These are phyloP conservation scores for Talaromyces sp. DNA, from an alignment of 2,329 filamentous ascomycete species.

Conservation along the genomic window DNA sequence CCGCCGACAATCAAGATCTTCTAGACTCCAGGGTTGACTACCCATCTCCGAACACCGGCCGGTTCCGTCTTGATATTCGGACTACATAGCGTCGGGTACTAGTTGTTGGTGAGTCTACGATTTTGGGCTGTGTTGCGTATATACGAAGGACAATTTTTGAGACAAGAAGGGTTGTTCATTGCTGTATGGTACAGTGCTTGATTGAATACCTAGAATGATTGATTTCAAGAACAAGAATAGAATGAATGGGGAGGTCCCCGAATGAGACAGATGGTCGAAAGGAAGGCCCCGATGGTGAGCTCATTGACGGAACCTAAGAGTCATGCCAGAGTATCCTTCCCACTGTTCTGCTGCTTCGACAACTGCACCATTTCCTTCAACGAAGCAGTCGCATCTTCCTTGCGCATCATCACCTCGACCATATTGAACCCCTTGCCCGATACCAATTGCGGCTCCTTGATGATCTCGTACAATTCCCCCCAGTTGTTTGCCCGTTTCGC, in stretches of 20 bases:
- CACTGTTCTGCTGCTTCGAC: background rate
- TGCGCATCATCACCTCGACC: background rate
- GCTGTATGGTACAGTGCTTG: background rate
- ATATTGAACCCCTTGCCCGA: constrained; percentile 2
- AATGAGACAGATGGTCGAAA: background rate
- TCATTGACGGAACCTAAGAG: too few species aligned
- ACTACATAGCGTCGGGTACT: background rate
- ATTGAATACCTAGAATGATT: too few species aligned
- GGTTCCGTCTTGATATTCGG: background rate
- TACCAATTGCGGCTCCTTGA: background rate
- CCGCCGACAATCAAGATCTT: background rate
- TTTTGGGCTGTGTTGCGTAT: background rate
- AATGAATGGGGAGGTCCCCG: background rate
- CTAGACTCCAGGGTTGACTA: background rate
- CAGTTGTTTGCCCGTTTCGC: background rate
- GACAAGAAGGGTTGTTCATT: too few species aligned
- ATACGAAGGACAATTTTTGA: background rate
- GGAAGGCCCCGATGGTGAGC: too few species aligned
- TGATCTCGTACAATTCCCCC: background rate
- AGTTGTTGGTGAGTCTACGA: background rate
- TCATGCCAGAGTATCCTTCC: too few species aligned
- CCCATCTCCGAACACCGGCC: constrained; percentile 2
- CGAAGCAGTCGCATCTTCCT: background rate
- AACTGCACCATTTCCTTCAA: background rate
- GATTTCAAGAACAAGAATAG: background rate